Conservation (phyloP, 225 moss, liverwort and hornwort genomes). For the Marchantia paleacea region DNA sequence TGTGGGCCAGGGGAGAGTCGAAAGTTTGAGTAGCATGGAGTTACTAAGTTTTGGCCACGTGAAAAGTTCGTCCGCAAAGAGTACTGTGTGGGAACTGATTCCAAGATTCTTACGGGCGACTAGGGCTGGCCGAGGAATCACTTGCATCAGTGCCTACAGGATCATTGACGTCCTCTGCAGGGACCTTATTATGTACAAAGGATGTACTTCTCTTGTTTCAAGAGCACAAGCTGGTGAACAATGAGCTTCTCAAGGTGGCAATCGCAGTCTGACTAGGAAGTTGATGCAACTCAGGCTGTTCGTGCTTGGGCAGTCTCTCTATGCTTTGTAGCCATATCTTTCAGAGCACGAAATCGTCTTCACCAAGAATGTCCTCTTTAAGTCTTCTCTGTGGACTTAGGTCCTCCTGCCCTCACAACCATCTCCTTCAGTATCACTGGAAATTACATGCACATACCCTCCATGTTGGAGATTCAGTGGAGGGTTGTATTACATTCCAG, state of each 20-base stretch:
- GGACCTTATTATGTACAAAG: conserved; percentile 37
- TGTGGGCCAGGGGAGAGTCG: conserved; percentile 32
- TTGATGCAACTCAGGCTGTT: conserved; percentile 26
- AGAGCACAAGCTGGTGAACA: conserved; percentile 38
- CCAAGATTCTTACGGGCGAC: conserved; percentile 39
- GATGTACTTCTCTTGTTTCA: conserved; percentile 35
- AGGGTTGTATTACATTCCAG: conserved; percentile 21
- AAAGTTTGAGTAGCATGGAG: conserved; percentile 42
- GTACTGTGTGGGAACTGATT: conserved; percentile 38
- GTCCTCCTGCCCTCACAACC: conserved; percentile 25
- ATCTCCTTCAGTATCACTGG: conserved; percentile 20
- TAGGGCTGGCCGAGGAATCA: conserved; percentile 56
- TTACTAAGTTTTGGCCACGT: conserved; percentile 40
- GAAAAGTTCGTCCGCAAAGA: conserved; percentile 40
- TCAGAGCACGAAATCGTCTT: conserved; percentile 31
- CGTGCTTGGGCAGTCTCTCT: conserved; percentile 35
- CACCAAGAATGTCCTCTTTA: conserved; percentile 24
- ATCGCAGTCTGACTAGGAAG: conserved; percentile 34
- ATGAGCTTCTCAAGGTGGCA: conserved; percentile 38
- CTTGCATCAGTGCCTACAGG: conserved; percentile 43
- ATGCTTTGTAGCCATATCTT: conserved; percentile 38
- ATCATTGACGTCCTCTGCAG: conserved; percentile 33
- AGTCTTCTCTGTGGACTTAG: conserved; percentile 27
- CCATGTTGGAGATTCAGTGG: conserved; percentile 17
- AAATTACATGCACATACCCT: conserved; percentile 13